Base-by-base conservation (phyloP, 352 stramenopile genomes). In the Pythium biforme region DNA sequence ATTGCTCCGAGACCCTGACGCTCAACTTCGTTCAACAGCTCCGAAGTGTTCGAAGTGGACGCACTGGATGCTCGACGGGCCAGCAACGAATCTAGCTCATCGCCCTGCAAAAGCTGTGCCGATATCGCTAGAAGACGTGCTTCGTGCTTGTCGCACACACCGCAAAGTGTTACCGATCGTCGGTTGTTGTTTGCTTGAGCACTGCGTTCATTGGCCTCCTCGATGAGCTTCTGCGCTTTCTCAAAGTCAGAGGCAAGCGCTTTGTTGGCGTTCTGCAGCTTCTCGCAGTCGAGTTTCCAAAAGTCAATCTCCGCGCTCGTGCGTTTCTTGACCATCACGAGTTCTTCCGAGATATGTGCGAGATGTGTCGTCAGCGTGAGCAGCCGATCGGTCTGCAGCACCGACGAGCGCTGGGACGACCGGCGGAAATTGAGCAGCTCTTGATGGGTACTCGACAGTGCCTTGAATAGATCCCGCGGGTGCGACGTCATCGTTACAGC, bases 211-310 rank as follows among this genome's bases (percentile, higher is more conserved):
- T 55, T 49, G 50, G 69, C 53, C 20, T 70, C 62, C 45, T 69
- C 37, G 2, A 89, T n/a, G 43, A 78, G 58, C 20, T 76, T 62
- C 29, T 64, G 70, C 1, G 64, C 46, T 3, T 74, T 67, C 27
- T 81, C 64, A 12, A 76, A 62, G 46, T 86, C 77, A 0, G 52
- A 49, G 26, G 69, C 57, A 8, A 86, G 29, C 11, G 63, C 58
- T 55, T 73, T 77, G 63, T 81, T 85, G 1, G 66, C 61, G 31
- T 86, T 83, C 48, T 89, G 76, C 3, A 82, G 63, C 41, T 88
- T 89, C 50, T 86, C 76, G 58, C 80, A 86, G 43, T 89, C 80
- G 8, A 89, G 57, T 31, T 84, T 83, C 80, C 80, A 89, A 51
- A 76, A 89, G 23, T 83, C 78, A 5, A 86, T 73, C 41, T 89